These are phyloP conservation scores for Podospora pseudoanserina DNA, from an alignment of 495 filamentous ascomycete species.

Conservation along the genomic window DNA sequence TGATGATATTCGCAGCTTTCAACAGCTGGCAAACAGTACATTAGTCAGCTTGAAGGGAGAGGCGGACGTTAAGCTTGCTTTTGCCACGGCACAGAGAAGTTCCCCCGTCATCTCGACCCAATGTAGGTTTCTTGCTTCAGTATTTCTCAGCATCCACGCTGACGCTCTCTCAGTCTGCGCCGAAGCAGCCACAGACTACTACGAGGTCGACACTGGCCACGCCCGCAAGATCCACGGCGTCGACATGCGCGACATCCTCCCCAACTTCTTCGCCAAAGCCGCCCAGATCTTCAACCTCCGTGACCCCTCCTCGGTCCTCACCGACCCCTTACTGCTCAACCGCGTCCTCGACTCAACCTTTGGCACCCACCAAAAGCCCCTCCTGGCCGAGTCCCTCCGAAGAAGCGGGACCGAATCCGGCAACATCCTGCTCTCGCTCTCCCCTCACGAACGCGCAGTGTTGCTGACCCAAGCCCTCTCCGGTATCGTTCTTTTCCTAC, in stretches of 20 bases:
- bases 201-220: slow-evolving; percentile 29
- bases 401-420: slow-evolving; percentile 20
- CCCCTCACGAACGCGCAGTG: slow-evolving; percentile 33
- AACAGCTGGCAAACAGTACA: slow-evolving; percentile 20
- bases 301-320: slow-evolving; percentile 18
- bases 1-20: slow-evolving; percentile 21
- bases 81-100: slow-evolving; percentile 28
- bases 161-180: slow-evolving; percentile 19
- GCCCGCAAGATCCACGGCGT: slow-evolving; percentile 30
- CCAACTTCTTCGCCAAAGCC: slow-evolving; percentile 31
- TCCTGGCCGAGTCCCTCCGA: slow-evolving; percentile 23
- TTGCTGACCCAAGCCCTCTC: slow-evolving; percentile 26
- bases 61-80: slow-evolving; percentile 23
- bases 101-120: slow-evolving; percentile 23
- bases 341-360: slow-evolving; percentile 24
- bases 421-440: slow-evolving; percentile 22
- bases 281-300: slow-evolving; percentile 31
- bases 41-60: slow-evolving; percentile 19
- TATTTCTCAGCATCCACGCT: background rate
- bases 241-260: slow-evolving; percentile 31
- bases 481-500: slow-evolving; percentile 25
- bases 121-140: slow-evolving; percentile 17
- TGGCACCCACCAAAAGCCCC: slow-evolving; percentile 14
- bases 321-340: slow-evolving; percentile 16
- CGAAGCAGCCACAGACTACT: slow-evolving; percentile 25